Evolutionary conservation across 2,329 filamentous ascomycete genomes (phyloP).

Genomic region (Lasiodiplodia sp.): DNA sequence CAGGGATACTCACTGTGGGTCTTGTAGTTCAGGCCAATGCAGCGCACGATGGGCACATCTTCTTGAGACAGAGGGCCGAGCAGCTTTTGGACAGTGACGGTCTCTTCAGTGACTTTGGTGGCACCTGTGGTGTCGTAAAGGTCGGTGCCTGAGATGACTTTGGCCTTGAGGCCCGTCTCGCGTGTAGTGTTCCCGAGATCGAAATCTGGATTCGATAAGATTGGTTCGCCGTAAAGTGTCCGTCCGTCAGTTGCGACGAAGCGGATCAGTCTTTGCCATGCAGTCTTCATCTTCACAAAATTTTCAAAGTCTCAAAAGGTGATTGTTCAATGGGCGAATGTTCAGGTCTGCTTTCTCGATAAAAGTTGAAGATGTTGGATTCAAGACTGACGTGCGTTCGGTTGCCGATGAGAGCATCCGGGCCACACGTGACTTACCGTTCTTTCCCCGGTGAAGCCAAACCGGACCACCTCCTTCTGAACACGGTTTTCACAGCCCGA

Average conservation of each 20-base stretch:
- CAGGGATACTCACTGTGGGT: conserved; percentile 56
- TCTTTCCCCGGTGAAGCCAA: too few relatives aligned
- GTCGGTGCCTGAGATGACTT: conserved; percentile 59
- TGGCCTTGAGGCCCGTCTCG: conserved; percentile 59
- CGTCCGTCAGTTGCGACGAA: conserved; percentile 61
- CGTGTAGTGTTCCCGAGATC: conserved; percentile 59
- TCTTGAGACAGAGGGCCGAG: conserved; percentile 46
- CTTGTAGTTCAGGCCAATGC: conserved; percentile 56
- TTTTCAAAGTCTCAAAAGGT: too few relatives aligned
- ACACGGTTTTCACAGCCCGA: too few relatives aligned
- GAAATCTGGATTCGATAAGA: conserved; percentile 53
- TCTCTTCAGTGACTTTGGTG: conserved; percentile 61
- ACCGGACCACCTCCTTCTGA: too few relatives aligned
- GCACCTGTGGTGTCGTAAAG: conserved; percentile 55
- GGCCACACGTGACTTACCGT: too few relatives aligned
- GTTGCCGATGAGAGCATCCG: too few relatives aligned
- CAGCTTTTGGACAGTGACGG: conserved; percentile 57
- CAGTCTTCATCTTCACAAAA: not conserved
- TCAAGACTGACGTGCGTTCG: too few relatives aligned
- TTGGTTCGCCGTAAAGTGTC: conserved; percentile 60
- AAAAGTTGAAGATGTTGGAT: not conserved
- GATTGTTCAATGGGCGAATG: too few relatives aligned
- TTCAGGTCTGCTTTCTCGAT: not conserved
- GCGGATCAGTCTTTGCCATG: conserved; percentile 63
- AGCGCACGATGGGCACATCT: conserved; percentile 53